Percentiles rank a stretch among this genome's conserved stretches.
Conservation (phyloP, 352 stramenopile genomes). For the Phytophthora podocarpi region DNA sequence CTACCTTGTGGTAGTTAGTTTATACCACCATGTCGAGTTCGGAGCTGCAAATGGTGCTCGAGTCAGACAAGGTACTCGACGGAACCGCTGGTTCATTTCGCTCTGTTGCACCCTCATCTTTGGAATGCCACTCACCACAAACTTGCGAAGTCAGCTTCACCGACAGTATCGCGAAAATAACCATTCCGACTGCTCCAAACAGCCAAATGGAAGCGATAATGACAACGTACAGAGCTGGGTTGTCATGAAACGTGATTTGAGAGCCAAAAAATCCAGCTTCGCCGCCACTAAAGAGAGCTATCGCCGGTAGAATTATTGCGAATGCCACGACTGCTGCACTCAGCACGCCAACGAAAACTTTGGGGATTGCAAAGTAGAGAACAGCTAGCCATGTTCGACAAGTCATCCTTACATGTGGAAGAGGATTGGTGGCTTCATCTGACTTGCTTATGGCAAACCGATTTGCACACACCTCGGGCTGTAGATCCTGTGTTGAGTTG, state of each 20-base stretch:
- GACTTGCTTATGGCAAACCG: too few relatives aligned
- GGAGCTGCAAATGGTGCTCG: too few relatives aligned
- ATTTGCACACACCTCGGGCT: conserved; percentile 3
- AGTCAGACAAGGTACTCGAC: too few relatives aligned
- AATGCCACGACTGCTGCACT: neutral
- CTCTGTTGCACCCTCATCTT: too few relatives aligned
- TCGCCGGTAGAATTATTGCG: conserved; percentile 22
- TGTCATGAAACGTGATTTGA: neutral
- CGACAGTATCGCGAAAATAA: neutral
- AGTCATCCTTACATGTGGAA: conserved; percentile 3
- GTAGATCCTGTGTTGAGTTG: neutral
- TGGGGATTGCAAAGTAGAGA: neutral
- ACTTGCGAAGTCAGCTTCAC: neutral
- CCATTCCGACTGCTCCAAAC: neutral
- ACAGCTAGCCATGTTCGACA: neutral
- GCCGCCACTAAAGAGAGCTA: conserved; percentile 22
- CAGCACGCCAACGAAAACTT: neutral
- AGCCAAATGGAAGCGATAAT: neutral
- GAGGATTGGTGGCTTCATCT: too few relatives aligned
- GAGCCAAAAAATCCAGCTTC: neutral
- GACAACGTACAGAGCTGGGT: neutral
- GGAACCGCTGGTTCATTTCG: too few relatives aligned
- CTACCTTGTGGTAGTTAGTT: too few relatives aligned
- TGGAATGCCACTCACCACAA: too few relatives aligned
- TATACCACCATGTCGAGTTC: too few relatives aligned